These are phyloP conservation scores for Colletotrichum scovillei DNA, from an alignment of 2,329 filamentous ascomycete genomes.

Conservation along the genomic window DNA sequence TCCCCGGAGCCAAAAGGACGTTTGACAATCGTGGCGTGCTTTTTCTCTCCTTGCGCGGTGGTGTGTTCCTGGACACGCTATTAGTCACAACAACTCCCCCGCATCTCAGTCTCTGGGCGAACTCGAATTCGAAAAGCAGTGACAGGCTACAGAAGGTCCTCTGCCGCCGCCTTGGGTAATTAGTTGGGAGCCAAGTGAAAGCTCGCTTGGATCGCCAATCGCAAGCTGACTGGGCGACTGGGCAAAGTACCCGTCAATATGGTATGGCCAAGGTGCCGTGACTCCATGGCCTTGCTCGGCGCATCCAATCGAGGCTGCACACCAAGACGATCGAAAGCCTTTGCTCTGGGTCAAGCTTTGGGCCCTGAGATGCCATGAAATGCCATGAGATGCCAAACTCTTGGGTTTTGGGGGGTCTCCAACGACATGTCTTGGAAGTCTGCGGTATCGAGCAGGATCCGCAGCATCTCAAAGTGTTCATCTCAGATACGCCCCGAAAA, in stretches of 20 bases:
- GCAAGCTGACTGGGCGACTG: constrained; percentile 4
- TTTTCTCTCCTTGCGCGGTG: background rate
- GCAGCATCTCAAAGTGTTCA: background rate
- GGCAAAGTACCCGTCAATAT: constrained; percentile 5
- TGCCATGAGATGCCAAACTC: constrained; percentile 15
- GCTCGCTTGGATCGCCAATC: constrained; percentile 30
- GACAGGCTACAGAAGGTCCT: constrained; percentile 8
- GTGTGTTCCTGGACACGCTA: constrained; percentile 8
- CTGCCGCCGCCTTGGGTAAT: background rate
- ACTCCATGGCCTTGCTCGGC: constrained; percentile 25
- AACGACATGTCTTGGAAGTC: constrained; percentile 25
- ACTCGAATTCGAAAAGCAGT: background rate
- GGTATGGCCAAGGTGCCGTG: constrained; percentile 27
- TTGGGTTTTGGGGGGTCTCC: background rate
- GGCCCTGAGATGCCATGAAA: constrained; percentile 8
- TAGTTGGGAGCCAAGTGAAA: constrained; percentile 8
- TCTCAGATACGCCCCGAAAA: background rate
- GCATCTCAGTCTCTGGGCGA: background rate
- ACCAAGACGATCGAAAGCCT: constrained; percentile 12
- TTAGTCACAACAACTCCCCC: constrained; percentile 19
- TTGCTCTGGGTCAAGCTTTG: constrained; percentile 31
- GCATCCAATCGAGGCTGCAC: constrained; percentile 9
- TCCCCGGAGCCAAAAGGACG: background rate
- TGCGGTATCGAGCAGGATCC: background rate
- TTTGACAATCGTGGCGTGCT: constrained; percentile 2